Evolutionary conservation across 768 basidiomycete genomes (phyloP), one percentile per base, ranked within the genome.

Genomic region (Boletus reticulatus): DNA sequence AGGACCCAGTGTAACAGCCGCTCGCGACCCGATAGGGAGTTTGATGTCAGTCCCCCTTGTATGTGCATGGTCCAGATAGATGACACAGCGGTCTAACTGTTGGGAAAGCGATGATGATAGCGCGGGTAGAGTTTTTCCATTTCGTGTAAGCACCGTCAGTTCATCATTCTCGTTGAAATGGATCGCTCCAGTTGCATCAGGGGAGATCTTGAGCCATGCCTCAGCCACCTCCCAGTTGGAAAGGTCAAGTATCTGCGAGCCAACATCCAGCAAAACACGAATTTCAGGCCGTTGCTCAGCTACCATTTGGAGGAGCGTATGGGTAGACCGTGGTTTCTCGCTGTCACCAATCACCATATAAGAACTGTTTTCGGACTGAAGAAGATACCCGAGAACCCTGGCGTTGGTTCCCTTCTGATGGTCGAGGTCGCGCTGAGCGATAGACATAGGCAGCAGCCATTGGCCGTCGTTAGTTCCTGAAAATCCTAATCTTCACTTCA

Each of bases 231-330:
- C 62, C 1, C 50, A 22, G 48, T 81, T 83, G 17, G 67, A 62
- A 52, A 78, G 57, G 41, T 83, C 81, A 4, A 83, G 70, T 51
- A 83, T 77, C 59, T 83, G 82, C 0, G 82, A 80, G 0, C 82
- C 82, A 9, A 83, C 78, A 50, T 84, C 82, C 4, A 83, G 63
- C 22, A 83, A 62, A 14, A 83, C 78, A 36, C 72, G 70, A 14
- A 82, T 68, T 12, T 67, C 58, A 0, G 75, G 75, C 0, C 48
- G 48, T 53, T 78, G 71, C 2, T 44, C 11, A 4, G 68, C 62
- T 2, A 83, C 16, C 20, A 64, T 43, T 3, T 56, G 24, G 31
- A 80, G 54, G 47, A 68, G 31, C 16, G 48, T 6, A 1, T 5
- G 9, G 0, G 62, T 50, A 5, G 36, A 50, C 11, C 41, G n/a